Conservation (phyloP, 192 early-diverging fungal genomes). For the Umbelopsis sp. region DNA sequence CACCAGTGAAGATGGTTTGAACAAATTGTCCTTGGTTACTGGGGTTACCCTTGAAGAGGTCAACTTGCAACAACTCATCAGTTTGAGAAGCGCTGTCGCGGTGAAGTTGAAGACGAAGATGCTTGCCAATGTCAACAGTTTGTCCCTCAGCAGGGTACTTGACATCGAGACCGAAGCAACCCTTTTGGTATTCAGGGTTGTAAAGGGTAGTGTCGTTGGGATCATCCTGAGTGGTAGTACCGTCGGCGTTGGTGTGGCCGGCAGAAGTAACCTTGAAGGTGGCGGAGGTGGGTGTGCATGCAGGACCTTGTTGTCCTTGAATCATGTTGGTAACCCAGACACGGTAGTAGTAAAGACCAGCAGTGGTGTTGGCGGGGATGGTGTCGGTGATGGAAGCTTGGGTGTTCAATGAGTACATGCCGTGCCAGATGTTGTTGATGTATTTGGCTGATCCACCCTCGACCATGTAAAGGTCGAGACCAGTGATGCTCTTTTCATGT, state of each 20-base stretch:
- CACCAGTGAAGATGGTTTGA: conserved; percentile 22
- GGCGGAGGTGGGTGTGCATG: conserved; percentile 34
- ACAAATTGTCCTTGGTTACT: conserved; percentile 20
- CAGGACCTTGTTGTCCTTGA: conserved; percentile 36
- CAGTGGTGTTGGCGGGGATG: conserved; percentile 24
- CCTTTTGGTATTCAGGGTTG: conserved; percentile 29
- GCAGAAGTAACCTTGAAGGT: conserved; percentile 37
- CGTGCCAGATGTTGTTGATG: conserved; percentile 35
- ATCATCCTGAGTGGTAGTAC: conserved; percentile 17
- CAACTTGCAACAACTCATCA: conserved; percentile 28
- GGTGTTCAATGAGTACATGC: conserved; percentile 26
- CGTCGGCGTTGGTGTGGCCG: conserved; percentile 31
- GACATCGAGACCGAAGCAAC: conserved; percentile 38
- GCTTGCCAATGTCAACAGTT: conserved; percentile 23
- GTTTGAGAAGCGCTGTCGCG: conserved; percentile 36
- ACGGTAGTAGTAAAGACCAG: conserved; percentile 43
- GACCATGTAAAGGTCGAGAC: conserved; percentile 29
- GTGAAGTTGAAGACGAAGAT: conserved; percentile 25
- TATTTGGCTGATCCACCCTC: conserved; percentile 31
- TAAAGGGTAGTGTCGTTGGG: conserved; percentile 27
- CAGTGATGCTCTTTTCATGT: conserved; percentile 32
- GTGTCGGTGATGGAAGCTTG: conserved; percentile 30
- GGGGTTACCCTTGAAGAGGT: conserved; percentile 31
- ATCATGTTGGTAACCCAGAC: conserved; percentile 42
- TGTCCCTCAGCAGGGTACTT: conserved; percentile 28